Percentiles rank a stretch among this genome's conserved stretches.
Conservation (phyloP, 805 yeast species). For the Wickerhamomyces strasburgensis region DNA sequence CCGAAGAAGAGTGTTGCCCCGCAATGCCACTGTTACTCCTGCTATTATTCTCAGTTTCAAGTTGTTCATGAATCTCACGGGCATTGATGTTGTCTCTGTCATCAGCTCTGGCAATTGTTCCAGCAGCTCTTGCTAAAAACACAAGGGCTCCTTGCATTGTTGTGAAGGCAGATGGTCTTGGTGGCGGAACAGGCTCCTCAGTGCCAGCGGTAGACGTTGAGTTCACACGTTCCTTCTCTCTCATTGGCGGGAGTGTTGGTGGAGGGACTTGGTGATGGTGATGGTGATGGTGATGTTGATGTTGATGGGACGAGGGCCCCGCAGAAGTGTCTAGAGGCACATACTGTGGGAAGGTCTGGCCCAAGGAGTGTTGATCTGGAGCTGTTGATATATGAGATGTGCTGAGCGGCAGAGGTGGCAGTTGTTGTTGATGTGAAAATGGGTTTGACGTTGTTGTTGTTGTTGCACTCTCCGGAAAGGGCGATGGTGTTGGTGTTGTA, state of each 20-base stretch:
- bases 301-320: too few relatives aligned
- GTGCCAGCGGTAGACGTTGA: slow-evolving; percentile 7
- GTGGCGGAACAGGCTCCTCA: slow-evolving; percentile 19
- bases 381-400: slow-evolving; percentile 3
- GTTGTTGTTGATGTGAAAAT: slow-evolving; percentile 1
- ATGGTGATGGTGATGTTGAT: not conserved
- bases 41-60: slow-evolving; percentile 32
- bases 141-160: slow-evolving; percentile 59
- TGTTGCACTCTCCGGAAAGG: too few relatives aligned
- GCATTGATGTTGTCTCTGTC: slow-evolving; percentile 58
- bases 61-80: slow-evolving; percentile 39
- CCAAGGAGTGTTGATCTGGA: slow-evolving; percentile 8
- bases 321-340: not conserved
- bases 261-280: not conserved
- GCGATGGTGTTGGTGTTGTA: too few relatives aligned
- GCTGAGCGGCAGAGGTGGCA: slow-evolving; percentile 7
- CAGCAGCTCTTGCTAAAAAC: slow-evolving; percentile 75
- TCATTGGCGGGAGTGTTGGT: too few relatives aligned
- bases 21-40: not conserved
- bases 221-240: slow-evolving; percentile 11
- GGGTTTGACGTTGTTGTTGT: not conserved
- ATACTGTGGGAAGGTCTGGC: too few relatives aligned
- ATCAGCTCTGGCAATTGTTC: slow-evolving; percentile 65
- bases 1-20: too few relatives aligned
- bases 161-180: slow-evolving; percentile 22